A percentile compares a stretch with the other conserved stretches of the same genome.
These are phyloP conservation scores for Plectosphaerella cucumerina DNA, from an alignment of 2,329 filamentous ascomycete species.

Conservation along the genomic window DNA sequence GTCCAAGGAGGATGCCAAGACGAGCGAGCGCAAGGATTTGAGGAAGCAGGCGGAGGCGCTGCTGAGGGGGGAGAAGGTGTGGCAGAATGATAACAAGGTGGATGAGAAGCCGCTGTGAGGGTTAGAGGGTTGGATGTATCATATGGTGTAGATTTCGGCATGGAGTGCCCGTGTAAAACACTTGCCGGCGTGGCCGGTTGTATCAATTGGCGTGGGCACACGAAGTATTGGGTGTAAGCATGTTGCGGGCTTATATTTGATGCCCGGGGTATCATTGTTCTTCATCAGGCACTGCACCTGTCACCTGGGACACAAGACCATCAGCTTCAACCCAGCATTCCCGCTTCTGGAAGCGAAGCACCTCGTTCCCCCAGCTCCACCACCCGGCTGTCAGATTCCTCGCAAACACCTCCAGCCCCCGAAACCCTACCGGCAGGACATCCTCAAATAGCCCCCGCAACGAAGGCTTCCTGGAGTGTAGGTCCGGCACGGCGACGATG, in stretches of 20 bases:
- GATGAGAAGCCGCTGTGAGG: conserved; percentile 38
- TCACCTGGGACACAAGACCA: background rate
- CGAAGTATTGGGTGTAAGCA: too few relatives aligned
- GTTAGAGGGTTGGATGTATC: background rate
- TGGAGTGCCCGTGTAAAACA: too few relatives aligned
- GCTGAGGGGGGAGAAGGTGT: conserved; percentile 55
- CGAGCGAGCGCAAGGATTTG: conserved; percentile 33
- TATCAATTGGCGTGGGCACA: too few relatives aligned
- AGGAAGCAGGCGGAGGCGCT: conserved; percentile 55
- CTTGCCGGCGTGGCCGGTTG: too few relatives aligned
- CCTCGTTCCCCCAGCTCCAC: conserved; percentile 77
- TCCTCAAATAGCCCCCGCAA: conserved; percentile 56
- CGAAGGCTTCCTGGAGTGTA: conserved; percentile 77
- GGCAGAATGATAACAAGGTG: conserved; percentile 46
- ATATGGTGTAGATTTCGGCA: background rate
- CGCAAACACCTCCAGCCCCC: conserved; percentile 72
- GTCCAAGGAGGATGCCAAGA: conserved; percentile 35
- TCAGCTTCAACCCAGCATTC: conserved; percentile 40
- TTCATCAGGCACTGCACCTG: too few relatives aligned
- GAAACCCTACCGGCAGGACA: conserved; percentile 45
- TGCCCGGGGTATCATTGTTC: too few relatives aligned
- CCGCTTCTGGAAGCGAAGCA: conserved; percentile 62
- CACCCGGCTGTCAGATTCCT: conserved; percentile 70
- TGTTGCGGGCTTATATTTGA: too few relatives aligned
- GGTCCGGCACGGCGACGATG: conserved; percentile 66